Evolutionary conservation across 495 filamentous ascomycete genomes (phyloP).

Genomic region (Penicillium egyptiacum): DNA sequence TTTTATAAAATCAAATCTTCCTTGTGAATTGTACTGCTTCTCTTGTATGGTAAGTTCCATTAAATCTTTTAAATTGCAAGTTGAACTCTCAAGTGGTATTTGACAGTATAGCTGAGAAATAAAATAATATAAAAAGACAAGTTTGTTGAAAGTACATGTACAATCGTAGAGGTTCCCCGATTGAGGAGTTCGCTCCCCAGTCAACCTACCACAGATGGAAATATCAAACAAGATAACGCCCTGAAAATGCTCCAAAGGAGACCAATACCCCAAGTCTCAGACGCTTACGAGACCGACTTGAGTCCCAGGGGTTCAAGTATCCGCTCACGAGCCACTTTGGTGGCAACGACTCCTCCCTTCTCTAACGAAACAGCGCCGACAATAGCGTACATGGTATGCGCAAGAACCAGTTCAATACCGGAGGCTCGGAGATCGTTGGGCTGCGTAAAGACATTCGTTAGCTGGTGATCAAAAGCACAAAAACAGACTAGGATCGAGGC

Average conservation of each 20-base stretch:
- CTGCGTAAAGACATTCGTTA: slow-evolving; percentile 44
- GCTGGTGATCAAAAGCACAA: slow-evolving; percentile 1
- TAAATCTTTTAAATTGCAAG: too few species aligned
- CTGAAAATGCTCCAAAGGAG: slow-evolving; percentile 43
- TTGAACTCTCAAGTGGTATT: slow-evolving; percentile 13
- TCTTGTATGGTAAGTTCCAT: not conserved
- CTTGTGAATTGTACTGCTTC: not conserved
- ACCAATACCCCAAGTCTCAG: slow-evolving; percentile 20
- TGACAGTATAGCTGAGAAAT: slow-evolving; percentile 9
- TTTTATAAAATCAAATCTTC: not conserved
- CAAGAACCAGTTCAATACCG: slow-evolving; percentile 68
- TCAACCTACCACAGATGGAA: slow-evolving; percentile 18
- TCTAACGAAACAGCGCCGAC: slow-evolving; percentile 85
- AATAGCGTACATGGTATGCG: slow-evolving; percentile 79
- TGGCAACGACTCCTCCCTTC: slow-evolving; percentile 76
- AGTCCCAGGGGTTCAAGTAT: slow-evolving; percentile 62
- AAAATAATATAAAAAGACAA: slow-evolving; percentile 15
- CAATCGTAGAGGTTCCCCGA: slow-evolving; percentile 20
- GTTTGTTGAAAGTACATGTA: slow-evolving; percentile 34
- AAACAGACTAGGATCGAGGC: not conserved
- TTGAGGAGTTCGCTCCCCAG: slow-evolving; percentile 6
- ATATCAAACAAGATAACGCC: slow-evolving; percentile 39
- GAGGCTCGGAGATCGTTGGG: slow-evolving; percentile 67
- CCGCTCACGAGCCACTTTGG: slow-evolving; percentile 69
- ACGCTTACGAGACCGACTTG: slow-evolving; percentile 31